Evolutionary conservation across 1,139 yeast species (phyloP), one percentile per base, ranked within the genome.

Genomic region (Suzukiozyma palmioleophila): DNA sequence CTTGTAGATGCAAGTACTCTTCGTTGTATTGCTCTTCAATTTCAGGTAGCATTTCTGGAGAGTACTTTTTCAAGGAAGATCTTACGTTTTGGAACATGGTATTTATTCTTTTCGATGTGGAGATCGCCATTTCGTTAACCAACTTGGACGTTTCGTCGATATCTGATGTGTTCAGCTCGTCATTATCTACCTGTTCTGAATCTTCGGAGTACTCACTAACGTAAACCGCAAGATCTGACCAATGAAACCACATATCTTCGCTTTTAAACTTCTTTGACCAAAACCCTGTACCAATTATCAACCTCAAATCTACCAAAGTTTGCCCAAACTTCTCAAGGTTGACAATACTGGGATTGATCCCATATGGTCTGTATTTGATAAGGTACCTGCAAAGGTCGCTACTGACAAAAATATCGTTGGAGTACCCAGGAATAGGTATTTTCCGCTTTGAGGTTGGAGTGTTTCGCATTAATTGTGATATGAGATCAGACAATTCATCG

Each of bases 191-290:
- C 7, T 4, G 22, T 3, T 12, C 30, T 12, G 39, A 32, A 16
- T 28, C 25, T 26, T 38, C 30, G 11, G 44, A 39, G 37, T 44
- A 54, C 12, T 49, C 49, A 7, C 62, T 51, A 3, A 56, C 50
- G 28, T 42, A 53, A 3, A 50, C 30, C 7, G 73, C 67, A 33
- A 60, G 46, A 12, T 66, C 73, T 2, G 73, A 54, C 76, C 76
- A 71, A 47, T 71, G 77, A 42, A 69, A 68, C 75, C 75, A 70
- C 66, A 68, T 60, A 2, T 66, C 67, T 44, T 69, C 75, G 45
- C 73, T 66, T 39, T 55, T 65, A 49, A 72, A 72, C 46, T 62
- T 68, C 41, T 52, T 60, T 2, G 60, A 52, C 33, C 70, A 56
- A 39, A 69, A 53, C 13, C 67, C 64, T 1, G 69, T 60, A 1